phyloP scores from a whole-genome alignment of 495 filamentous ascomycete genomes.

The Podospora conica region DNA sequence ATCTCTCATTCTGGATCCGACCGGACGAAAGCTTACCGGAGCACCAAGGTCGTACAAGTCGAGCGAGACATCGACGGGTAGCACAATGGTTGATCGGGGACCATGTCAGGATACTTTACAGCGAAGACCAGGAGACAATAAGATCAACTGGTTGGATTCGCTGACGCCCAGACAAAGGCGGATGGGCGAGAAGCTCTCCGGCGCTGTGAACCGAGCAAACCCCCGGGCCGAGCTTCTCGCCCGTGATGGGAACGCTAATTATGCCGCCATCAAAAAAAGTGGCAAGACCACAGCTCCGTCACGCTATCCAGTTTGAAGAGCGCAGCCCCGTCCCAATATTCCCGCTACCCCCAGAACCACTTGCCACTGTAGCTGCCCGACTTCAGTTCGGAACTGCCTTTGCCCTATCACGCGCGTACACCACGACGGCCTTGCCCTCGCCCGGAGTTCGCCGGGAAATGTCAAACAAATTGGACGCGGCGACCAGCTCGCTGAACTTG shows the following conservation, averaged over 20 bases:
- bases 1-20: no score
- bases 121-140: no score
- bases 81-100: no score
- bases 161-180: background rate
- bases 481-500: slow-evolving; percentile 18
- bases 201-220: background rate
- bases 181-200: background rate
- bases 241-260: no score
- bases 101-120: no score
- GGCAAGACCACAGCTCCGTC: background rate
- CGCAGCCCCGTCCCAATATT: background rate
- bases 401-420: slow-evolving; percentile 1
- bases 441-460: slow-evolving; percentile 1
- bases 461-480: slow-evolving; percentile 11
- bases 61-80: background rate
- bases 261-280: no score
- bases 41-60: background rate
- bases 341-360: background rate
- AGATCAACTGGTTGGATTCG: background rate
- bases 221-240: background rate
- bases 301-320: background rate
- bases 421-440: slow-evolving; percentile 11
- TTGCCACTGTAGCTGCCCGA: no score
- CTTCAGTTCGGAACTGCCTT: background rate
- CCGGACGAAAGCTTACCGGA: background rate